A percentile compares a stretch with the other conserved stretches of the same genome.
Evolutionary conservation across 1,284 basidiomycete genomes (phyloP).

Genomic region (Rhodotorula sp.): DNA sequence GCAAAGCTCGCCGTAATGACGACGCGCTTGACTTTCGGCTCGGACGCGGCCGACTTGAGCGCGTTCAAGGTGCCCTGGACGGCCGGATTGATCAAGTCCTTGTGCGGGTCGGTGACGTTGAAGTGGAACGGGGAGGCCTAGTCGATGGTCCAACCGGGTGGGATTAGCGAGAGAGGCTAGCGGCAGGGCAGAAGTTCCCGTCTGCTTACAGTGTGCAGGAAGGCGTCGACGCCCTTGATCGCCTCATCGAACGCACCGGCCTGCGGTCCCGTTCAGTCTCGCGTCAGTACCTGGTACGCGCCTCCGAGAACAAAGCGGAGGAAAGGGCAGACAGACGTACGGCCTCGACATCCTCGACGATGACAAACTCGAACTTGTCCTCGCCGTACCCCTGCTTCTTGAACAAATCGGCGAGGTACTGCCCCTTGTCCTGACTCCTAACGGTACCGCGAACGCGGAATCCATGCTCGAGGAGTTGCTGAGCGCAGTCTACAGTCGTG

Average conservation of each 20-base stretch:
- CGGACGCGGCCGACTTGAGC: conserved; percentile 48
- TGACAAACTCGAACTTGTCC: conserved; percentile 45
- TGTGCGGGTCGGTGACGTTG: conserved; percentile 43
- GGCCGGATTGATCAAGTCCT: conserved; percentile 53
- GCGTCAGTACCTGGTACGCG: too few species aligned
- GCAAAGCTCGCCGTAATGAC: conserved; percentile 54
- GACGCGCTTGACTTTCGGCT: conserved; percentile 50
- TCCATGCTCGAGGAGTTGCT: conserved; percentile 47
- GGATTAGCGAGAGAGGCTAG: background rate
- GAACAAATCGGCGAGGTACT: conserved; percentile 50
- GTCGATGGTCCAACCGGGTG: conserved; percentile 20
- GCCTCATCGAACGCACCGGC: conserved; percentile 52
- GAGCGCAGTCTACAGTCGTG: conserved; percentile 41
- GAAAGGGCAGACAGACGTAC: conserved; percentile 6
- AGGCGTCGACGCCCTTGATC: conserved; percentile 51
- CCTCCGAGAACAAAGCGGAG: background rate
- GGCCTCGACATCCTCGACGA: conserved; percentile 51
- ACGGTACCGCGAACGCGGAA: conserved; percentile 52
- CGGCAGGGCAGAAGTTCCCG: background rate
- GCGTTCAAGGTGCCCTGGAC: conserved; percentile 54
- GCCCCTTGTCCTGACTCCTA: conserved; percentile 51
- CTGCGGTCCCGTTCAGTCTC: background rate
- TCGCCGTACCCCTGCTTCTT: conserved; percentile 38
- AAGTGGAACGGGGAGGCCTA: conserved; percentile 50
- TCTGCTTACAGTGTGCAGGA: conserved; percentile 30